Evolutionary conservation across 768 basidiomycete species (phyloP), one percentile per base, ranked within the genome.

Genomic region (Obba rivulosa): DNA sequence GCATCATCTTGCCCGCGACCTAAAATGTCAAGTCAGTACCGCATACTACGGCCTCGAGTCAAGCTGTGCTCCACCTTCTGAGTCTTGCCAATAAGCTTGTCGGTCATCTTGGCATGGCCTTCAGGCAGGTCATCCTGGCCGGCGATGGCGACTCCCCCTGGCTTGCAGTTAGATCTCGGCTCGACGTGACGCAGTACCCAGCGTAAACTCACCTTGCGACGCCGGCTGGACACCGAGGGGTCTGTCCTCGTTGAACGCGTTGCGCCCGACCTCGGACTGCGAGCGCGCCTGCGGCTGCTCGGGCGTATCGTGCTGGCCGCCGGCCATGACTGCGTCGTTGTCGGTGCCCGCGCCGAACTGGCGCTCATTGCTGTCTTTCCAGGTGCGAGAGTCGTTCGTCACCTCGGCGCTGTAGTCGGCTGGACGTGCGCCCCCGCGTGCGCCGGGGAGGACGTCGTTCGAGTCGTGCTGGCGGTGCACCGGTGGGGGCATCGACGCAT

Each of bases 81-180:
- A 0, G 75, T 69, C 66, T 83, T 82, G 3, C 81, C 81, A 31
- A 80, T 54, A 18, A 81, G 49, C 62, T 78, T 83, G 63, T 84
- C 81, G 8, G 69, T 61, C 0, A 76, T 17, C 22, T 56, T 69
- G 23, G 76, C 69, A 22, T 76, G 71, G 3, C 70, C 70, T 53
- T 66, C 60, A 0, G 71, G 66, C 18, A 66, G 25, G 43, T 69
- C 59, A 2, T 62, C 58, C 16, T 57, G 51, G 2, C 66, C 69
- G 37, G 59, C 70, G 13, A 68, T 49, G 1, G 67, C 65, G 8
- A 70, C 69, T 4, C 71, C 70, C 20, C 66, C 71, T 65, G 16
- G 23, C 4, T 14, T 16, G 41, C 20, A 34, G 4, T 20, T 23
- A 34, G 11, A 57, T 48, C 49, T 38, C 37, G 28, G 13, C 13